A percentile compares a stretch with the other conserved stretches of the same genome.
These are phyloP conservation scores for Yamadazyma endophytica DNA, from an alignment of 805 yeast genomes.

Conservation along the genomic window DNA sequence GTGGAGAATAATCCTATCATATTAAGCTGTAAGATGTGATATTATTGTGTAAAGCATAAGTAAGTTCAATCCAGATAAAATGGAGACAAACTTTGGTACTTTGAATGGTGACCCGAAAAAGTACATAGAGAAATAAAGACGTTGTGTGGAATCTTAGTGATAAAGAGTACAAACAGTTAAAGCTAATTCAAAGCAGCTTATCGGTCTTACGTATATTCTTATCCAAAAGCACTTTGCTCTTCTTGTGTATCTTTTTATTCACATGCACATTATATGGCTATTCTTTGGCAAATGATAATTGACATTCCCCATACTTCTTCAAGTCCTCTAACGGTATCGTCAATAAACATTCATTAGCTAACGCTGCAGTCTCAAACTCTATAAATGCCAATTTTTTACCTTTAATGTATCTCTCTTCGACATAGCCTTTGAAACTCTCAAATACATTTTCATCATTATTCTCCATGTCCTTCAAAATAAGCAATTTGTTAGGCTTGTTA, in stretches of 20 bases:
- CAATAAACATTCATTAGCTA: slow-evolving; percentile 39
- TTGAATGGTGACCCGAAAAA: too few relatives aligned
- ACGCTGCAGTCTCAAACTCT: slow-evolving; percentile 59
- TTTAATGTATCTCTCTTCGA: slow-evolving; percentile 62
- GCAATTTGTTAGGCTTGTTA: slow-evolving; percentile 7
- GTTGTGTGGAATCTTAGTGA: too few relatives aligned
- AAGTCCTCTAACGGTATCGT: slow-evolving; percentile 1
- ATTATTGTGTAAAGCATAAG: too few relatives aligned
- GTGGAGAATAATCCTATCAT: too few relatives aligned
- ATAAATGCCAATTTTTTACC: slow-evolving; percentile 73
- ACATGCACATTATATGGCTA: neutral
- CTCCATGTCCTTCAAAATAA: slow-evolving; percentile 11
- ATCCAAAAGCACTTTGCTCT: too few relatives aligned
- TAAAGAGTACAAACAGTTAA: too few relatives aligned
- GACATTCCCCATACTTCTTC: slow-evolving; percentile 1
- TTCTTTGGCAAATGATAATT: slow-evolving; percentile 7
- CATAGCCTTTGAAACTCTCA: slow-evolving; percentile 52
- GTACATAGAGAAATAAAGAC: too few relatives aligned
- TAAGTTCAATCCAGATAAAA: too few relatives aligned
- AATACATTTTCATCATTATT: slow-evolving; percentile 31
- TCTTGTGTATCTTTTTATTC: neutral
- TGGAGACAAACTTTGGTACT: too few relatives aligned
- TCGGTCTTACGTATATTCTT: too few relatives aligned
- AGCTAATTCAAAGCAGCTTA: too few relatives aligned
- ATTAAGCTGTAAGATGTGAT: too few relatives aligned